Conservation (phyloP, 257 asterid genomes). For the Solanum gracilifrons region DNA sequence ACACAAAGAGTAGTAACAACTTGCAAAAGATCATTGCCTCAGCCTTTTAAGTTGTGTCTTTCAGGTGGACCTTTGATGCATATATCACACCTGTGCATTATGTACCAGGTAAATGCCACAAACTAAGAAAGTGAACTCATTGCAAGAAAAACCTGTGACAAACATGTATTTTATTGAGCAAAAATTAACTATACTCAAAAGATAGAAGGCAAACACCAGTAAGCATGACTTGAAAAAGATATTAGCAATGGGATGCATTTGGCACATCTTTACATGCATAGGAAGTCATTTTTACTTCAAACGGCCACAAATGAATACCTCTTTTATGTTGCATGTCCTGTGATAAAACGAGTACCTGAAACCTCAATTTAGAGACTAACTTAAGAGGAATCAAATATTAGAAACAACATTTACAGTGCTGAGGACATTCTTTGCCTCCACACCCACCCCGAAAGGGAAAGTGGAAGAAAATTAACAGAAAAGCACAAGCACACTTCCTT, state of each 20-base stretch:
- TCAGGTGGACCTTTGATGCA: slow-evolving; percentile 61
- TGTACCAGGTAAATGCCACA: not conserved
- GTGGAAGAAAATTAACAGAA: not conserved
- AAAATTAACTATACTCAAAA: not conserved
- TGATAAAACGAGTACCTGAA: not conserved
- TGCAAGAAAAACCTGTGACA: not conserved
- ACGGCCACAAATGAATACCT: not conserved
- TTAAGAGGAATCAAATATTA: not conserved
- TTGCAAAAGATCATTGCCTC: slow-evolving; percentile 49
- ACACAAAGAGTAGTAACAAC: slow-evolving; percentile 38
- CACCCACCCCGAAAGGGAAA: not conserved
- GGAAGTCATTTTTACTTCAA: not conserved
- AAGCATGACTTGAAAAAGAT: not conserved
- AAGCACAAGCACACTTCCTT: not conserved
- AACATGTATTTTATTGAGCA: not conserved
- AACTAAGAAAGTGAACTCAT: not conserved
- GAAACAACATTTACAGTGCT: not conserved
- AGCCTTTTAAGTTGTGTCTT: slow-evolving; percentile 39
- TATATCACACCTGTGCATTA: slow-evolving; percentile 46
- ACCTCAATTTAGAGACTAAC: not conserved
- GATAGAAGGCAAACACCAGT: not conserved
- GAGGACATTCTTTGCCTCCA: not conserved
- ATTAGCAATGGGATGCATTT: not conserved
- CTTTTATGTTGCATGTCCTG: not conserved
- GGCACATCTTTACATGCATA: not conserved